Percentiles rank a stretch among this genome's conserved stretches.
Evolutionary conservation across 495 filamentous ascomycete species (phyloP).

Genomic region (Aspergillus biplanus): DNA sequence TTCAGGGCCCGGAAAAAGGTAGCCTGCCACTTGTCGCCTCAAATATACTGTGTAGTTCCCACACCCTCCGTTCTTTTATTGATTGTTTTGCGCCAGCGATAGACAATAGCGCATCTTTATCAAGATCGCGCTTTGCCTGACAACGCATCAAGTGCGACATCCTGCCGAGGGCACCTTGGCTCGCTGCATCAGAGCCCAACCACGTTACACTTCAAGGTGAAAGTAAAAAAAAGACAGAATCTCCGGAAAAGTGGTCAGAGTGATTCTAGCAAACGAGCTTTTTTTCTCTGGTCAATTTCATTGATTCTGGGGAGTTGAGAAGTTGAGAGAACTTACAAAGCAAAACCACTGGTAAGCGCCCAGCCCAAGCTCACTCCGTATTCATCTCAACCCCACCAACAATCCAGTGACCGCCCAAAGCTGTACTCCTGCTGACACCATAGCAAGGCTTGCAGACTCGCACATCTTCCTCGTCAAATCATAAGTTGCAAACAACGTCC

Average conservation of each 20-base stretch:
- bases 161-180: slow-evolving; percentile 40
- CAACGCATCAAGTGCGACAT: slow-evolving; percentile 51
- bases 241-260: slow-evolving; percentile 36
- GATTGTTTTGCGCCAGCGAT: slow-evolving; percentile 24
- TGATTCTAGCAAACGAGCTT: slow-evolving; percentile 34
- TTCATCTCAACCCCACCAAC: slow-evolving; percentile 32
- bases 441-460: slow-evolving; percentile 43
- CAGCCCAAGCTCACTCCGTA: slow-evolving; percentile 30
- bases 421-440: slow-evolving; percentile 53
- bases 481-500: slow-evolving; percentile 31
- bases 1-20: slow-evolving; percentile 26
- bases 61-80: slow-evolving; percentile 16
- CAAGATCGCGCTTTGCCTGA: slow-evolving; percentile 38
- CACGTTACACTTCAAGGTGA: slow-evolving; percentile 50
- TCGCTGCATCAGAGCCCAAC: slow-evolving; percentile 57
- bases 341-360: slow-evolving; percentile 41
- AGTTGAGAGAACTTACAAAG: slow-evolving; percentile 24
- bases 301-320: slow-evolving; percentile 25
- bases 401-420: slow-evolving; percentile 50
- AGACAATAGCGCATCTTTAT: slow-evolving; percentile 34
- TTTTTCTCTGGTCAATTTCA: slow-evolving; percentile 22
- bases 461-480: slow-evolving; percentile 48
- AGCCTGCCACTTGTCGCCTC: slow-evolving; percentile 34
- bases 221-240: slow-evolving; percentile 41
- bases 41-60: slow-evolving; percentile 40